Conservation (phyloP, 1,284 basidiomycete genomes). For the Somion occarium region DNA sequence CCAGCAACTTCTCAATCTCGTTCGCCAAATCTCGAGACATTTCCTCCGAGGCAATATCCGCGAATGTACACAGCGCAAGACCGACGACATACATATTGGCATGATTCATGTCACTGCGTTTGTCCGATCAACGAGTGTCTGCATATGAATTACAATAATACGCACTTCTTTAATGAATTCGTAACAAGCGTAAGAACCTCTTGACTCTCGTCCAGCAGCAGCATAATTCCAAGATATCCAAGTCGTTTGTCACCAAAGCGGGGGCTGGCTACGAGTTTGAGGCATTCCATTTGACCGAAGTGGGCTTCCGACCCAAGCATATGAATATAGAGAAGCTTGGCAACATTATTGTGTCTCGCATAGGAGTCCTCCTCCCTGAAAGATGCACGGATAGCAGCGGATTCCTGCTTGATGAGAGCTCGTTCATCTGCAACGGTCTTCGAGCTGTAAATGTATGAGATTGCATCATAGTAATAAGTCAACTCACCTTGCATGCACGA, state of each 20-base stretch:
- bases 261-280: conserved; percentile 98
- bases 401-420: conserved; percentile 96
- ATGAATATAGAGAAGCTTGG: conserved; percentile 98
- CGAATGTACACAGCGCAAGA: conserved; percentile 96
- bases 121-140: neutral
- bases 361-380: conserved; percentile 97
- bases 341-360: conserved; percentile 94
- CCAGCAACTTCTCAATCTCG: conserved; percentile 96
- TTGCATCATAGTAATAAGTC: conserved; percentile 8
- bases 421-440: conserved; percentile 99
- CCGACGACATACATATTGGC: conserved; percentile 99
- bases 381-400: conserved; percentile 94
- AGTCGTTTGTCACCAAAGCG: conserved; percentile 96
- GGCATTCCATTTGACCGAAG: conserved; percentile 99
- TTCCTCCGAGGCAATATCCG: conserved; percentile 98
- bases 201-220: conserved; percentile 95
- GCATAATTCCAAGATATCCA: conserved; percentile 98
- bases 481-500: conserved; percentile 80
- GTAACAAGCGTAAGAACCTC: conserved; percentile 98
- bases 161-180: conserved; percentile 97
- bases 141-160: conserved; percentile 15
- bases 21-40: conserved; percentile 97
- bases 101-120: conserved; percentile 96
- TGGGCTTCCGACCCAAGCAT: conserved; percentile 99
- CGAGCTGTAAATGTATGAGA: conserved; percentile 19